A percentile compares a stretch with the other conserved stretches of the same genome.
Conservation (phyloP, 2,329 filamentous ascomycete genomes). For the Colletotrichum sp. region DNA sequence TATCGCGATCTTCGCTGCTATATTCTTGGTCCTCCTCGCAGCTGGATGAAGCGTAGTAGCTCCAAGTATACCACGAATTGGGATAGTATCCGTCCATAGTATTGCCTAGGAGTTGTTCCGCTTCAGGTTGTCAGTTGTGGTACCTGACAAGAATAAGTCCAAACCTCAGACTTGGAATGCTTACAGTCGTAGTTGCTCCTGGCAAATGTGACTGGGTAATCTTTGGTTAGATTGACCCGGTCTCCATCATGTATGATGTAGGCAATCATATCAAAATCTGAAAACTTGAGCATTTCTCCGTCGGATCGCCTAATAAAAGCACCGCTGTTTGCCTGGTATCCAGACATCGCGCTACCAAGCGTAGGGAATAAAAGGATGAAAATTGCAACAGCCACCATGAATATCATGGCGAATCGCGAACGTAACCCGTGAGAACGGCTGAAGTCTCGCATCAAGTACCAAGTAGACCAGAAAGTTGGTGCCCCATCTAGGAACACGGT, state of each 20-base stretch:
- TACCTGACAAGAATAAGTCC: not conserved
- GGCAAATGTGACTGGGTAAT: constrained; percentile 15
- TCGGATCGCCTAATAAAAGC: constrained; percentile 24
- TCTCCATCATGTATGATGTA: constrained; percentile 28
- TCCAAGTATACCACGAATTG: not conserved
- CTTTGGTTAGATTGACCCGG: constrained; percentile 19
- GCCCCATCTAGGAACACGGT: constrained; percentile 24
- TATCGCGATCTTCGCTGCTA: too few species aligned
- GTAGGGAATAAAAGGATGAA: constrained; percentile 31
- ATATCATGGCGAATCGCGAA: constrained; percentile 25
- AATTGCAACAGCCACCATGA: constrained; percentile 26
- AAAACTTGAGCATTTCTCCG: constrained; percentile 20
- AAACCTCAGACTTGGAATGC: not conserved
- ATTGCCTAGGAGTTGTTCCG: not conserved
- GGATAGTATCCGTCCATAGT: not conserved
- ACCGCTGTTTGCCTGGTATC: constrained; percentile 26
- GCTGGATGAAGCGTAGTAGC: not conserved
- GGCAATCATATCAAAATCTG: constrained; percentile 16
- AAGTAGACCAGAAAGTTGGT: constrained; percentile 22
- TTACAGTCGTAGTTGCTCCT: not conserved
- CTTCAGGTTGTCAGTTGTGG: not conserved
- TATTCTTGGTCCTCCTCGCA: not conserved
- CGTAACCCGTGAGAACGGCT: constrained; percentile 15
- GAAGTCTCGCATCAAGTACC: constrained; percentile 23
- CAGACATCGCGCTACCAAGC: constrained; percentile 30